phyloP scores from a whole-genome alignment of 2,329 filamentous ascomycete species.

The Alternaria brassicae region DNA sequence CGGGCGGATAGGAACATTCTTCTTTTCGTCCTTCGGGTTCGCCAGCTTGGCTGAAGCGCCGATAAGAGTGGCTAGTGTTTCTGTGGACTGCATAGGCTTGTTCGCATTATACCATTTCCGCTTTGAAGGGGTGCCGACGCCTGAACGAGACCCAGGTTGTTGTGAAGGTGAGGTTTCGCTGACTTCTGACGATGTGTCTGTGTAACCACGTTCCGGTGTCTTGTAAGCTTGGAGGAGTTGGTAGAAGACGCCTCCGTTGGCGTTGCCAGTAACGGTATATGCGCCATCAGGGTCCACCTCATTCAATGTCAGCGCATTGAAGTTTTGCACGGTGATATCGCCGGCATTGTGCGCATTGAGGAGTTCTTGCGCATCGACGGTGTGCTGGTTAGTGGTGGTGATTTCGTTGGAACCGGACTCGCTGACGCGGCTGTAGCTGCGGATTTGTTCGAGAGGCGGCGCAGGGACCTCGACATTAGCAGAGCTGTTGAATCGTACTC shows the following conservation, averaged over 20 bases:
- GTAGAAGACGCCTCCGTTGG: conserved; percentile 42
- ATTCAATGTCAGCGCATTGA: conserved; percentile 5
- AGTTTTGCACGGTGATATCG: conserved; percentile 1
- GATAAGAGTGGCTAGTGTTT: conserved; percentile 41
- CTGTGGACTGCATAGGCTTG: conserved; percentile 34
- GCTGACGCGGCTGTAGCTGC: conserved; percentile 22
- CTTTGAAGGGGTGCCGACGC: conserved; percentile 34
- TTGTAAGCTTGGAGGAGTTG: conserved; percentile 44
- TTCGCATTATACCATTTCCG: conserved; percentile 44
- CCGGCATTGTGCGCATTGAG: conserved; percentile 27
- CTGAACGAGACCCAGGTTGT: conserved; percentile 29
- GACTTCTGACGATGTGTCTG: conserved; percentile 23
- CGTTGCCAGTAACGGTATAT: conserved; percentile 38
- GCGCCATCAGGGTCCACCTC: conserved; percentile 24
- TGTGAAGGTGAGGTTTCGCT: conserved; percentile 25
- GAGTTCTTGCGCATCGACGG: conserved; percentile 33
- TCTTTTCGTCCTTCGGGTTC: conserved; percentile 36
- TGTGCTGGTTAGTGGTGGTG: conserved; percentile 18
- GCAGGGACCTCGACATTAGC: conserved; percentile 32
- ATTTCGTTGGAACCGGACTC: conserved; percentile 21
- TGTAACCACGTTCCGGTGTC: conserved; percentile 25
- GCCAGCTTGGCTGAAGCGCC: conserved; percentile 40
- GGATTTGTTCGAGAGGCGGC: conserved; percentile 10
- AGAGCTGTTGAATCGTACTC: conserved; percentile 41
- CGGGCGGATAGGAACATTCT: conserved; percentile 20